phyloP scores from a whole-genome alignment of 2,329 filamentous ascomycete species.

The Didymella arachidicola region DNA sequence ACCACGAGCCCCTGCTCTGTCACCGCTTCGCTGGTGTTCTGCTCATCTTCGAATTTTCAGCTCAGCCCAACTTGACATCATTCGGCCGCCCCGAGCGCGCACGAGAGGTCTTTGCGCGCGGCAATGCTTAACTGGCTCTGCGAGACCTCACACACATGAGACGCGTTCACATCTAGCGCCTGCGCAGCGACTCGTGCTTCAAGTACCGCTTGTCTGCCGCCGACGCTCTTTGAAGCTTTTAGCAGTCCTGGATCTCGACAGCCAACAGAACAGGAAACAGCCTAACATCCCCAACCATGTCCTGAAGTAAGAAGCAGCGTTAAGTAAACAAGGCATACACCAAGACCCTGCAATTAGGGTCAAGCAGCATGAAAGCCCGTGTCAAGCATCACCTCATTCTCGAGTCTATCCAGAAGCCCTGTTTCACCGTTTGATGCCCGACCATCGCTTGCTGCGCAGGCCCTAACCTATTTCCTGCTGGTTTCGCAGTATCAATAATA shows the following conservation, averaged over 20 bases:
- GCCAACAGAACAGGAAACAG: neutral
- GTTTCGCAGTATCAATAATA: conserved; percentile 51
- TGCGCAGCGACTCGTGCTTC: neutral
- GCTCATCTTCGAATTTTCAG: conserved; percentile 20
- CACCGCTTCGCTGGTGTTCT: conserved; percentile 22
- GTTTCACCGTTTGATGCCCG: conserved; percentile 21
- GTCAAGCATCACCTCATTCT: neutral
- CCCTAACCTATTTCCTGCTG: conserved; percentile 48
- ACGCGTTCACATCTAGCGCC: neutral
- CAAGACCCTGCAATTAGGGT: neutral
- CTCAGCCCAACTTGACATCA: conserved; percentile 18
- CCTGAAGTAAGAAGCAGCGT: too few species aligned
- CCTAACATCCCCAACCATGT: neutral
- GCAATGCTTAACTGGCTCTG: neutral
- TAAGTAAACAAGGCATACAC: too few species aligned
- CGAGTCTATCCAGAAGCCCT: neutral
- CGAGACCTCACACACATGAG: neutral
- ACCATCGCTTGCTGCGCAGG: conserved; percentile 32
- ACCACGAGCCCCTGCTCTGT: conserved; percentile 18
- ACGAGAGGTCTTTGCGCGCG: neutral
- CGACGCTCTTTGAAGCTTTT: neutral
- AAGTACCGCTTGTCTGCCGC: neutral
- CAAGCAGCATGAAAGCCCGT: neutral
- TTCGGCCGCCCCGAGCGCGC: neutral
- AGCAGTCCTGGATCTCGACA: neutral